Evolutionary conservation across 345 rosid genomes (phyloP).

Genomic region (Microcos paniculata): DNA sequence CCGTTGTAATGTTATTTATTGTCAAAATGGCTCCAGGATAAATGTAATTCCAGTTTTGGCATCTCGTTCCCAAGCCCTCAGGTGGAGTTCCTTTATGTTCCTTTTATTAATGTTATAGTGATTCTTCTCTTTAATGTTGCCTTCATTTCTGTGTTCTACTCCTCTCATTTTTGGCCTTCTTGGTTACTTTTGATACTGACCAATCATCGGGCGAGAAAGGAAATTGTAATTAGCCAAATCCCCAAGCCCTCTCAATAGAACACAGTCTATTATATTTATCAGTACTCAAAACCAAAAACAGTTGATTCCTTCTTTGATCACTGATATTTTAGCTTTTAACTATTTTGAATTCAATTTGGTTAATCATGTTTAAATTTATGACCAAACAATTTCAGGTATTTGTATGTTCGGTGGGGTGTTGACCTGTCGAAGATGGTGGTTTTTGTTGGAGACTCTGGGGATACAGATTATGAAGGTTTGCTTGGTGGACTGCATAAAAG

Average conservation of each 20-base stretch:
- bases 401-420: constrained; percentile 88
- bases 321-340: no score
- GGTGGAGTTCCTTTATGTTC: constrained; percentile 3
- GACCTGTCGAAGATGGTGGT: constrained; percentile 82
- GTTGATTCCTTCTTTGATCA: not conserved
- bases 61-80: constrained; percentile 19
- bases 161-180: not conserved
- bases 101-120: not conserved
- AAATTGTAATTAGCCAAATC: not conserved
- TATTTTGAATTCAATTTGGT: not conserved
- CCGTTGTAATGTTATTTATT: constrained; percentile 77
- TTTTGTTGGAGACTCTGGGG: constrained; percentile 89
- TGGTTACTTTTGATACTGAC: not conserved
- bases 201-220: not conserved
- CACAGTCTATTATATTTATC: not conserved
- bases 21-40: constrained; percentile 77
- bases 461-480: constrained; percentile 92
- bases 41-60: constrained; percentile 70
- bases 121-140: not conserved
- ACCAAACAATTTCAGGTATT: constrained; percentile 55
- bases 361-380: not conserved
- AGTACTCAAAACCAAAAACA: not conserved
- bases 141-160: not conserved
- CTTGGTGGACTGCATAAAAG: constrained; percentile 88
- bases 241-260: not conserved